Percentiles rank a stretch among this genome's conserved stretches.
phyloP scores from a whole-genome alignment of 2,329 filamentous ascomycete genomes.

The Tolypocladium tundrense region DNA sequence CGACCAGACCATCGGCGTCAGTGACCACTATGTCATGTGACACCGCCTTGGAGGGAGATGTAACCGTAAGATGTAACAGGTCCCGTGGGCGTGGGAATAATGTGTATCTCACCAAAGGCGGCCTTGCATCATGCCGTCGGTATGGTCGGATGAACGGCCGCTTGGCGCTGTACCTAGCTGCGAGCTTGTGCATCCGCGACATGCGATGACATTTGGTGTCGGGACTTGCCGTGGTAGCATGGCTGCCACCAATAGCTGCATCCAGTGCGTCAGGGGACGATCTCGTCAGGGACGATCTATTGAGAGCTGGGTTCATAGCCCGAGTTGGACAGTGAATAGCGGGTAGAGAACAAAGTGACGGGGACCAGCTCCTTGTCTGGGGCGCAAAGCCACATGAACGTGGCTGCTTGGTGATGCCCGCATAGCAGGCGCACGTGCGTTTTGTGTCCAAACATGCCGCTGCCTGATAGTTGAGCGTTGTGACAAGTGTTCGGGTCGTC shows the following conservation, averaged over 20 bases:
- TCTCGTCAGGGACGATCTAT: neutral
- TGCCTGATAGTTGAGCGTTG: neutral
- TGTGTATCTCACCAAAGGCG: neutral
- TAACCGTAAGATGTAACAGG: neutral
- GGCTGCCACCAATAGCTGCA: neutral
- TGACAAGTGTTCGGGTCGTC: neutral
- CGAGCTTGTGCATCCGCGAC: neutral
- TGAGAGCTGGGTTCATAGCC: too few species aligned
- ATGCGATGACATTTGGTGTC: neutral
- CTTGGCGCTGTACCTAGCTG: neutral
- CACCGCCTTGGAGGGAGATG: neutral
- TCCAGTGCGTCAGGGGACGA: neutral
- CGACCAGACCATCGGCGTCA: neutral
- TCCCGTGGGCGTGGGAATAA: neutral
- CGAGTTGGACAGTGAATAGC: neutral
- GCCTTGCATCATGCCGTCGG: neutral
- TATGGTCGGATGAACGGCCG: neutral
- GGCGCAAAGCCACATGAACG: neutral
- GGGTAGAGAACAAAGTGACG: neutral
- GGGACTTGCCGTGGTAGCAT: too few species aligned
- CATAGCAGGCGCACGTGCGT: neutral
- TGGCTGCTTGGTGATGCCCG: neutral
- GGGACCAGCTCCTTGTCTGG: neutral
- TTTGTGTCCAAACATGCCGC: neutral
- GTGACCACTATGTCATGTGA: neutral